Evolutionary conservation across 1,284 basidiomycete genomes (phyloP), one percentile per base, ranked within the genome.

Genomic region (Irpex sp.): DNA sequence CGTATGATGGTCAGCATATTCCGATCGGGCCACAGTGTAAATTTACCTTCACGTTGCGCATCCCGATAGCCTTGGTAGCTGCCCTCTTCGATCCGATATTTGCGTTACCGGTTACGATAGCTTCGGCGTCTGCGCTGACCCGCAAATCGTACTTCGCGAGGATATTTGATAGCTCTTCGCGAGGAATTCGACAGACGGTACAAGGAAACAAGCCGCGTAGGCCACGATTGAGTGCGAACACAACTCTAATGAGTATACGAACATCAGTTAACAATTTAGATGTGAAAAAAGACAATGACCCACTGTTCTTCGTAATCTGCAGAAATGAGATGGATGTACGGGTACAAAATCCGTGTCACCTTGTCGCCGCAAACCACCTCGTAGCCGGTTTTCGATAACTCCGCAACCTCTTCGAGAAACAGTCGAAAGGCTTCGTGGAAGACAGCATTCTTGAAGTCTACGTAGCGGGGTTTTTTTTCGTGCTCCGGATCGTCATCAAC

Each of bases 291-390:
- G n/a, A n/a, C n/a, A n/a, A n/a, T n/a, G n/a, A n/a, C 81, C 71
- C 56, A 78, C 79, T 35, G 81, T 62, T 77, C 78, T 59, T 66
- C 64, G 49, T 65, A 65, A 80, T 5, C 80, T 74, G 1, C 81
- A 73, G 26, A 81, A 51, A 1, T 62, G 53, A 76, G 72, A 1
- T 72, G 59, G 2, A 77, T 61, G 21, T 71, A 59, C 0, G 72
- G 74, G 61, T 65, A 76, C 0, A 78, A 37, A 8, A 33, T 26
- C 0, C 64, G 66, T 0, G 47, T 1, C 0, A 67, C 11, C 0
- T 58, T 54, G 61, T 74, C 72, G 15, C 65, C 68, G 64, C 70
- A 74, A 2, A 61, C 60, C 9, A 62, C 58, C 36, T 51, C 62
- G 26, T 37, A 67, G 0, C 73, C 74, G 15, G 58, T 59, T 7